A percentile compares a stretch with the other conserved stretches of the same genome.
These are phyloP conservation scores for Letharia columbiana DNA, from an alignment of 495 filamentous ascomycete species.

Conservation along the genomic window DNA sequence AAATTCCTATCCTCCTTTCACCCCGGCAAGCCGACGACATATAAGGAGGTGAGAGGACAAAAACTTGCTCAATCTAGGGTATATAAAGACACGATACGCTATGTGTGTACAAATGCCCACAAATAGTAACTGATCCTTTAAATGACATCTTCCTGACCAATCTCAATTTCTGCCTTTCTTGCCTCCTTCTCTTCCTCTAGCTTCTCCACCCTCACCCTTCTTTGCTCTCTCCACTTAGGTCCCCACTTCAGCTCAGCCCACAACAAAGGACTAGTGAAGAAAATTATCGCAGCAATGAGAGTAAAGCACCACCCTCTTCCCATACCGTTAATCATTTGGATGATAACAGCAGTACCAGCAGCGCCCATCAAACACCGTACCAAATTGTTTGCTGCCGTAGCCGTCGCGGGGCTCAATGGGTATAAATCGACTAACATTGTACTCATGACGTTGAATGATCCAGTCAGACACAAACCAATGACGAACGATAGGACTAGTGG, in stretches of 20 bases:
- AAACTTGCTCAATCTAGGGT: no score
- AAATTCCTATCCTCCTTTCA: background rate
- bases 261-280: constrained; percentile 33
- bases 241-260: constrained; percentile 38
- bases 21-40: background rate
- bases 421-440: constrained; percentile 60
- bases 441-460: constrained; percentile 48
- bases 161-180: constrained; percentile 4
- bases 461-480: constrained; percentile 48
- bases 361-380: constrained; percentile 59
- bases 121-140: background rate
- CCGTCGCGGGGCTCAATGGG: constrained; percentile 49
- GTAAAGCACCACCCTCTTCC: constrained; percentile 54
- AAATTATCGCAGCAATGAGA: constrained; percentile 43
- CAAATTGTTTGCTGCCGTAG: constrained; percentile 62
- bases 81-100: no score
- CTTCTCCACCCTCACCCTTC: constrained; percentile 20
- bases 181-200: constrained; percentile 11
- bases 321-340: constrained; percentile 52
- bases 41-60: background rate
- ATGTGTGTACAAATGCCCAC: no score
- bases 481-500: constrained; percentile 51
- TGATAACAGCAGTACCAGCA: constrained; percentile 48
- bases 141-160: background rate
- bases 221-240: constrained; percentile 37